These are phyloP conservation scores for Neophaeococcomyces aloes DNA, from an alignment of 2,329 filamentous ascomycete species.

Conservation along the genomic window DNA sequence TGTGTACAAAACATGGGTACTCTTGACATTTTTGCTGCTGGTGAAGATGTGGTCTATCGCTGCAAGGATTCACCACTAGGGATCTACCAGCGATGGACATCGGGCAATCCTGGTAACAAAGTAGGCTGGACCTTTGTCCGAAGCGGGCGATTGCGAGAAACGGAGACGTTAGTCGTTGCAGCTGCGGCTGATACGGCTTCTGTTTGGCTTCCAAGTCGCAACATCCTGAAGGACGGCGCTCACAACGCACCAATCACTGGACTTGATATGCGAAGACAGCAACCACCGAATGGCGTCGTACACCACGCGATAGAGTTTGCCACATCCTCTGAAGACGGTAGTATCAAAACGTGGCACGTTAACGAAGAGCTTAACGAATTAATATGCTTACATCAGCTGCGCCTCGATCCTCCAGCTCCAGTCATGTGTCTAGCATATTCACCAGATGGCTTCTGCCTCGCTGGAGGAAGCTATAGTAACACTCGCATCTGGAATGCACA, in stretches of 20 bases:
- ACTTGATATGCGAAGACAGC: slow-evolving; percentile 29
- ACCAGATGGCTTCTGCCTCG: slow-evolving; percentile 37
- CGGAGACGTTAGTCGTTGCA: slow-evolving; percentile 27
- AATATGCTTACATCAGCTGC: slow-evolving; percentile 16
- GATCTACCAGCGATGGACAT: slow-evolving; percentile 16
- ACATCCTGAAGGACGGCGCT: slow-evolving; percentile 29
- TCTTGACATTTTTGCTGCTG: slow-evolving; percentile 25
- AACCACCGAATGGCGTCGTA: slow-evolving; percentile 20
- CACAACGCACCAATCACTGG: slow-evolving; percentile 36
- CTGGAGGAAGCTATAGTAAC: slow-evolving; percentile 34
- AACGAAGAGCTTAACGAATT: slow-evolving; percentile 12
- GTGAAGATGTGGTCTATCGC: slow-evolving; percentile 17
- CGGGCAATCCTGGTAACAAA: slow-evolving; percentile 11
- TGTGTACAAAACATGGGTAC: slow-evolving; percentile 32
- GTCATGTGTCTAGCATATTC: slow-evolving; percentile 36
- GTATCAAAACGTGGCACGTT: slow-evolving; percentile 33
- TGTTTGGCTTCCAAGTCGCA: slow-evolving; percentile 38
- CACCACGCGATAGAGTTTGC: slow-evolving; percentile 27
- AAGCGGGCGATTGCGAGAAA: slow-evolving; percentile 23
- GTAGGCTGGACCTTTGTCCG: slow-evolving; percentile 35
- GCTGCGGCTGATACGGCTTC: slow-evolving; percentile 30
- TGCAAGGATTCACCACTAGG: slow-evolving; percentile 16
- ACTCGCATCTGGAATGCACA: slow-evolving; percentile 40
- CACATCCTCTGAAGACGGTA: slow-evolving; percentile 36
- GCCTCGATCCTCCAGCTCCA: slow-evolving; percentile 23